These are phyloP conservation scores for Coprinopsis marcescibilis DNA, from an alignment of 768 basidiomycete species.

Conservation along the genomic window DNA sequence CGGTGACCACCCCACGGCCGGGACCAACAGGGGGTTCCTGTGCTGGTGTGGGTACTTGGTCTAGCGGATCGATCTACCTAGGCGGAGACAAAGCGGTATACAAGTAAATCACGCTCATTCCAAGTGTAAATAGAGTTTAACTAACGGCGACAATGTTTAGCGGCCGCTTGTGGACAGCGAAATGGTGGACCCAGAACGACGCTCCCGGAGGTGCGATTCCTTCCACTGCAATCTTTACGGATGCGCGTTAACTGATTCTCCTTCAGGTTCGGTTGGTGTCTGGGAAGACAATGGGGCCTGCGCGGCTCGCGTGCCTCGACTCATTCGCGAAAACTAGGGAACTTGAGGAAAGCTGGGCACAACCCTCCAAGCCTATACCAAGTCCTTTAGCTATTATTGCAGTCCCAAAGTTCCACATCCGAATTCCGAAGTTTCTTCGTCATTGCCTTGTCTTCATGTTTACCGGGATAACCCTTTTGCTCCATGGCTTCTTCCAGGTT, in stretches of 20 bases:
- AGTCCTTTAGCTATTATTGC: not conserved
- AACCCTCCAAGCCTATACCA: not conserved
- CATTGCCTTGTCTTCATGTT: not conserved
- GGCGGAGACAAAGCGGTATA: conserved; percentile 48
- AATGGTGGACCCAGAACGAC: conserved; percentile 60
- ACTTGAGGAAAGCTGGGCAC: not conserved
- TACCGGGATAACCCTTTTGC: too few species aligned
- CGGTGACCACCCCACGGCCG: conserved; percentile 16
- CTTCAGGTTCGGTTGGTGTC: conserved; percentile 41
- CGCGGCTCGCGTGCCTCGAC: too few species aligned
- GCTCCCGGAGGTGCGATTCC: conserved; percentile 41
- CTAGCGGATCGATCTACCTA: conserved; percentile 38
- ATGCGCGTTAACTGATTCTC: conserved; percentile 5
- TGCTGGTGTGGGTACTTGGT: conserved; percentile 47
- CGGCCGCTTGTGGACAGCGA: conserved; percentile 39
- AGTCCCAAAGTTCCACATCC: not conserved
- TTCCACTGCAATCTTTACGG: not conserved
- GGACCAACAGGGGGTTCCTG: conserved; percentile 36
- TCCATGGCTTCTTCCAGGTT: too few species aligned
- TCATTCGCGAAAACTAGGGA: too few species aligned
- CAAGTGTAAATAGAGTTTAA: too few species aligned
- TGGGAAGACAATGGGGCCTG: conserved; percentile 59
- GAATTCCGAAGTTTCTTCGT: not conserved
- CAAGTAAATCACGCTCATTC: conserved; percentile 31
- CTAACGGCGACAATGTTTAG: too few species aligned